These are phyloP conservation scores for Penicillium paradoxum DNA, from an alignment of 495 filamentous ascomycete genomes.

Conservation along the genomic window DNA sequence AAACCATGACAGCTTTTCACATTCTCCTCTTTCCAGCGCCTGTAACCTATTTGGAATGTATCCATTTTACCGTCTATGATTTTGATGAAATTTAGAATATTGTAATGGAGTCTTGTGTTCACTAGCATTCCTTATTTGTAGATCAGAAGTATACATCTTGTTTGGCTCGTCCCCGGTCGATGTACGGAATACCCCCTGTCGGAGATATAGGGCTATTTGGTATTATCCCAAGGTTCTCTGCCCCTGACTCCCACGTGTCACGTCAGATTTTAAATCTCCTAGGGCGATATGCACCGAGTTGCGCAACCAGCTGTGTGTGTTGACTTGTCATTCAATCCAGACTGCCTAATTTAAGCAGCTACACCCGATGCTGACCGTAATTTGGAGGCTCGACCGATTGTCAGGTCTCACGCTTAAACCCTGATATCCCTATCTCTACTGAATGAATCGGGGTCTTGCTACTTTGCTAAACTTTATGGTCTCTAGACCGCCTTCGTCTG, in stretches of 20 bases:
- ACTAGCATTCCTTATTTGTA: too few species aligned
- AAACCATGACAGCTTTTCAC: conserved; percentile 44
- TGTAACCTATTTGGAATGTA: conserved; percentile 28
- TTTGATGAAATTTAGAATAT: too few species aligned
- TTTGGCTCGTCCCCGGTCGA: too few species aligned
- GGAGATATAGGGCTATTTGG: neutral
- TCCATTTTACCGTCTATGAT: conserved; percentile 9
- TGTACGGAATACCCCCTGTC: too few species aligned
- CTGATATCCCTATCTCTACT: too few species aligned
- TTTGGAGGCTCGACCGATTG: neutral
- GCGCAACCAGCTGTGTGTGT: neutral
- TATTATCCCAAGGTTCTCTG: too few species aligned
- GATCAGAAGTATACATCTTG: too few species aligned
- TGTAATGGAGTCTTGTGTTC: too few species aligned
- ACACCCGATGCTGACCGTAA: neutral
- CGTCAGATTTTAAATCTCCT: neutral
- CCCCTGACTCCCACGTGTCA: neutral
- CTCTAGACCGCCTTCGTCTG: too few species aligned
- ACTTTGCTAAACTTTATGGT: too few species aligned
- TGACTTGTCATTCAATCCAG: neutral
- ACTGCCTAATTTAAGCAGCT: neutral
- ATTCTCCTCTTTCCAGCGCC: conserved; percentile 26
- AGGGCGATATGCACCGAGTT: conserved; percentile 4
- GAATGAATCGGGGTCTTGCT: too few species aligned
- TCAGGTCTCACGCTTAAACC: neutral